phyloP scores from a whole-genome alignment of 371 early-diverging fungal species.

The Entomophthora muscae region DNA sequence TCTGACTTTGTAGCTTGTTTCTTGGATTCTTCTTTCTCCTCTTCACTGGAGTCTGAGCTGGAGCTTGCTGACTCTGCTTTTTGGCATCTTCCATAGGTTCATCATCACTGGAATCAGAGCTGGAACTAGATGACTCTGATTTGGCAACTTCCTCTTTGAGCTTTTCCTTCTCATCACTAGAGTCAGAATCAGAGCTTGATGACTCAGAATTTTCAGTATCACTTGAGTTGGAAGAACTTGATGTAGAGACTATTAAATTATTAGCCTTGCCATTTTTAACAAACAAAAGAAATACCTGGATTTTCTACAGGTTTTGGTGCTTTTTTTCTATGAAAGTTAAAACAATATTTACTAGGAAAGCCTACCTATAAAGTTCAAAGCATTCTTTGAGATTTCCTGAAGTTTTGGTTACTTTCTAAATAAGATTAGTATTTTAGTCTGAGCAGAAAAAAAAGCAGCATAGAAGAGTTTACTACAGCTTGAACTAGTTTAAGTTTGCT shows the following conservation, averaged over 20 bases:
- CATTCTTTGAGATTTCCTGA: background rate
- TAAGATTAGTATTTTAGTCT: background rate
- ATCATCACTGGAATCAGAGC: background rate
- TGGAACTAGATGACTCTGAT: constrained; percentile 10
- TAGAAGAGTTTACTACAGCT: too few species aligned
- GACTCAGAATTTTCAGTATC: constrained; percentile 1
- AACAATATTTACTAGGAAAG: background rate
- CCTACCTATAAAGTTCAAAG: background rate
- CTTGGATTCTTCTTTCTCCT: too few species aligned
- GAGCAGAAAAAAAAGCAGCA: too few species aligned
- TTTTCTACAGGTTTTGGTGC: background rate
- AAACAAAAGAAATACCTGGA: too few species aligned
- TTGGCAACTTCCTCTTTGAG: too few species aligned
- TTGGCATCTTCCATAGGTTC: too few species aligned
- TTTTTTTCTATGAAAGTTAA: background rate
- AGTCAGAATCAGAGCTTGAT: constrained; percentile 10
- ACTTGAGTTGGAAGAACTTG: constrained; percentile 3
- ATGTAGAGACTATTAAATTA: background rate
- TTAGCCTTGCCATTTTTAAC: too few species aligned
- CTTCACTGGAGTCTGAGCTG: too few species aligned
- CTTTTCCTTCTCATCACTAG: too few species aligned
- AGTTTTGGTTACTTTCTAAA: background rate
- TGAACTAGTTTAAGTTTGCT: too few species aligned
- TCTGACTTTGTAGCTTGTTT: too few species aligned
- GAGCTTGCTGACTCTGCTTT: too few species aligned